A percentile compares a stretch with the other conserved stretches of the same genome.
Conservation (phyloP, 768 basidiomycete genomes). For the Tricholoma furcatifolium region DNA sequence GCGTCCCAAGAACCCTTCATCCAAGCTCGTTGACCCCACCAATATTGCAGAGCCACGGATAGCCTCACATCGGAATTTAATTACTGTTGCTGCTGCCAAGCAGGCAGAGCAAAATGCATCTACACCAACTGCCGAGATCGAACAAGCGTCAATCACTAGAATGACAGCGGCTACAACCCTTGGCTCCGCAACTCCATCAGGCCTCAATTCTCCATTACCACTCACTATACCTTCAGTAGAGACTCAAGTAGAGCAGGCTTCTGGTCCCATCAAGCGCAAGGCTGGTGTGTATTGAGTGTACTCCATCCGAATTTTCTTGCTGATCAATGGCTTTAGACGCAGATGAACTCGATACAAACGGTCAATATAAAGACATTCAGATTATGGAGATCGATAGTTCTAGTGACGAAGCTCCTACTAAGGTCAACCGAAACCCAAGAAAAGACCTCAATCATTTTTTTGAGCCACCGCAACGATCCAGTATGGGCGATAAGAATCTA, state of each 20-base stretch:
- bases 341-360: neutral
- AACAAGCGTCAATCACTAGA: neutral
- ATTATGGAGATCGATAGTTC: neutral
- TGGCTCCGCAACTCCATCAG: too few species aligned
- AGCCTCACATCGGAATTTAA: neutral
- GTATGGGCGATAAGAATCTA: neutral
- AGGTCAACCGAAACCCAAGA: neutral
- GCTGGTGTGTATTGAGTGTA: neutral
- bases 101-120: neutral
- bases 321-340: neutral
- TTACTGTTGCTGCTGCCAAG: neutral
- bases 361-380: neutral
- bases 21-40: constrained; percentile 8
- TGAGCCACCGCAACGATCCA: neutral
- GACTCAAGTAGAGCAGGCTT: too few species aligned
- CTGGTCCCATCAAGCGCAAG: too few species aligned
- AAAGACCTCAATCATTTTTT: constrained; percentile 1
- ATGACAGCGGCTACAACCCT: neutral
- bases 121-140: neutral
- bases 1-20: constrained; percentile 21
- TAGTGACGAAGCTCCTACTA: neutral
- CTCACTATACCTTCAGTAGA: too few species aligned
- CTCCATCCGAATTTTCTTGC: neutral
- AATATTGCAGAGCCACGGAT: neutral
- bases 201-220: too few species aligned